Evolutionary conservation across 176 grass and related monocot species (phyloP).

Genomic region (Calamus simplicifolius): DNA sequence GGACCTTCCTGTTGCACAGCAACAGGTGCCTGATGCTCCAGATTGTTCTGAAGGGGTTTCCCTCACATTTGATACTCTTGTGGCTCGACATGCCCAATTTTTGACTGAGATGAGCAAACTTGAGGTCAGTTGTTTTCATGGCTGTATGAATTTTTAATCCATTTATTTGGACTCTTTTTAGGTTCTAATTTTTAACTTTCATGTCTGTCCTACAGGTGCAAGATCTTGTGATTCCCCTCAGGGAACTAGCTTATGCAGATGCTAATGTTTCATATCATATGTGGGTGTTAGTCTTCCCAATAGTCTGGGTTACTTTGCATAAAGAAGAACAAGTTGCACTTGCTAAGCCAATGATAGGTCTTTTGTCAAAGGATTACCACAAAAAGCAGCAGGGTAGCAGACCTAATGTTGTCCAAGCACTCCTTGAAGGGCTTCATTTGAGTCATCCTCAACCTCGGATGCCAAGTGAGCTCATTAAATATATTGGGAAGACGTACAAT

Average conservation of each 20-base stretch:
- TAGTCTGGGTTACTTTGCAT: constrained; percentile 96
- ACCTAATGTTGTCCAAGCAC: constrained; percentile 92
- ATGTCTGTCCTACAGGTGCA: constrained; percentile 50
- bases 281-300: constrained; percentile 98
- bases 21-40: constrained; percentile 38
- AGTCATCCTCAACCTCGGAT: constrained; percentile 97
- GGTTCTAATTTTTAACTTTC: constrained; percentile 6
- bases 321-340: constrained; percentile 95
- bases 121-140: constrained; percentile 42
- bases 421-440: constrained; percentile 98
- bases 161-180: constrained; percentile 18
- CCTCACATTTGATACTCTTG: constrained; percentile 77
- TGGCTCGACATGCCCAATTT: constrained; percentile 63
- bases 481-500: constrained; percentile 98
- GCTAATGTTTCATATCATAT: constrained; percentile 93
- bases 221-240: constrained; percentile 79
- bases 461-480: constrained; percentile 99
- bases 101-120: constrained; percentile 88
- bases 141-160: neutral
- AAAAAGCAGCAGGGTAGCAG: constrained; percentile 92
- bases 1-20: constrained; percentile 53
- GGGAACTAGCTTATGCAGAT: constrained; percentile 92
- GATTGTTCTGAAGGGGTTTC: constrained; percentile 58
- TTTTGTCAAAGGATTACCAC: constrained; percentile 96
- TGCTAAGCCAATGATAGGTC: constrained; percentile 91